phyloP scores from a whole-genome alignment of 1,284 basidiomycete genomes.

The Boletus sp. region DNA sequence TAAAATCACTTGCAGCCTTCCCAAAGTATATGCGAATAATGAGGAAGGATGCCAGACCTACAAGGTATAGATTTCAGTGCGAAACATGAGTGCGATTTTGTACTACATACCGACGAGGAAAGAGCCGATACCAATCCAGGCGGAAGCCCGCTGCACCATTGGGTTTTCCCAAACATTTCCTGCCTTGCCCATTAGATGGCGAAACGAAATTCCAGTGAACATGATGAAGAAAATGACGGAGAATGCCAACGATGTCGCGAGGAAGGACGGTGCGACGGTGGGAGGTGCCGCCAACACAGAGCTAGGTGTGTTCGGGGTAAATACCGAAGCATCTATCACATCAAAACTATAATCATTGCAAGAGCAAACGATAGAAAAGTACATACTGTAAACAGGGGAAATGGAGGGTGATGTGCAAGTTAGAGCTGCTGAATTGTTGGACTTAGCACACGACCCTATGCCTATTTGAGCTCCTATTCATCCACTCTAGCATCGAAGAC shows the following conservation, averaged over 20 bases:
- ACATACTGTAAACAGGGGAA: slow-evolving; percentile 60
- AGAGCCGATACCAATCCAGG: slow-evolving; percentile 71
- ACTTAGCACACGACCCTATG: slow-evolving; percentile 65
- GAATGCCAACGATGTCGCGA: slow-evolving; percentile 58
- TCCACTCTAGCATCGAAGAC: slow-evolving; percentile 15
- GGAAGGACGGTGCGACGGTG: slow-evolving; percentile 58
- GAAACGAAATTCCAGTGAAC: slow-evolving; percentile 64
- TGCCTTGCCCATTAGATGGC: slow-evolving; percentile 58
- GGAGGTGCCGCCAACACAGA: slow-evolving; percentile 58
- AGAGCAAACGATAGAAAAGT: not conserved
- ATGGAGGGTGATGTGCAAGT: slow-evolving; percentile 56
- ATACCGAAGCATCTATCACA: slow-evolving; percentile 53
- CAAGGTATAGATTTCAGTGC: slow-evolving; percentile 1
- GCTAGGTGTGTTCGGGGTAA: slow-evolving; percentile 55
- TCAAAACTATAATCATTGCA: not conserved
- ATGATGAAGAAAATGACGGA: slow-evolving; percentile 63
- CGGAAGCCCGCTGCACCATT: slow-evolving; percentile 52
- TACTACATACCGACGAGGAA: slow-evolving; percentile 61
- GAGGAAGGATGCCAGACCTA: slow-evolving; percentile 67
- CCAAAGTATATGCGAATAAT: slow-evolving; percentile 78
- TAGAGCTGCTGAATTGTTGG: slow-evolving; percentile 44
- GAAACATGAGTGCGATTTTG: not conserved
- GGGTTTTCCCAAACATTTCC: slow-evolving; percentile 52
- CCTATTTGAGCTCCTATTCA: slow-evolving; percentile 3
- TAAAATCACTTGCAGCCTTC: slow-evolving; percentile 74